Conservation (phyloP, 495 filamentous ascomycete species). For the Penicillium ucsense region DNA sequence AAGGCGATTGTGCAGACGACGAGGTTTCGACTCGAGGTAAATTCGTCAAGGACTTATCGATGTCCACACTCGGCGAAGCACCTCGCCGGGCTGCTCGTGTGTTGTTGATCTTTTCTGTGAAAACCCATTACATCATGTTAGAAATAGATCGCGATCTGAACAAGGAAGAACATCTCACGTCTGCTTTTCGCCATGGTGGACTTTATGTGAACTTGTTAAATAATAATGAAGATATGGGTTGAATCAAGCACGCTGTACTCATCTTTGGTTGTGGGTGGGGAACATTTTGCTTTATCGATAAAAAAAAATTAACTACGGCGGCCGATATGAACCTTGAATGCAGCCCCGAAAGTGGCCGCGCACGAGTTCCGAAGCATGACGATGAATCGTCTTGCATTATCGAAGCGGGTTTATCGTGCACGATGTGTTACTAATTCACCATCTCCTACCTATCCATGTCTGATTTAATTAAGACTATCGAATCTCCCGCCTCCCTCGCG, state of each 20-base stretch:
- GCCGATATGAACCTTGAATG: slow-evolving; percentile 17
- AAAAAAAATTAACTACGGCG: slow-evolving; percentile 26
- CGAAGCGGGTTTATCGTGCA: too few species aligned
- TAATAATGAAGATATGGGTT: slow-evolving; percentile 5
- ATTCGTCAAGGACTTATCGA: slow-evolving; percentile 64
- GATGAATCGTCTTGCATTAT: too few species aligned
- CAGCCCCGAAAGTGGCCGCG: slow-evolving; percentile 5
- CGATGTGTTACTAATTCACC: too few species aligned
- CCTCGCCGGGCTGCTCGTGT: slow-evolving; percentile 67
- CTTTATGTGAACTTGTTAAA: slow-evolving; percentile 8
- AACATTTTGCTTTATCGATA: slow-evolving; percentile 30
- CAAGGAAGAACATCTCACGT: slow-evolving; percentile 17
- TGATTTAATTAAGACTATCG: too few species aligned
- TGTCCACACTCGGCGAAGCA: slow-evolving; percentile 58
- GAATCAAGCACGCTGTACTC: too few species aligned
- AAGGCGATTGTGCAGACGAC: slow-evolving; percentile 41
- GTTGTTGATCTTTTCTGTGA: slow-evolving; percentile 41
- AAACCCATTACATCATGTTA: slow-evolving; percentile 8
- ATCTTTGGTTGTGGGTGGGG: slow-evolving; percentile 20
- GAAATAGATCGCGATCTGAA: neutral
- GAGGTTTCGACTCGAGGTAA: slow-evolving; percentile 43
- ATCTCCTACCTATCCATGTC: too few species aligned
- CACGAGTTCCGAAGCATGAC: too few species aligned
- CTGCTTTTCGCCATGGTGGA: slow-evolving; percentile 42
- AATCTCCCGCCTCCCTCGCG: too few species aligned